These are phyloP conservation scores for Podospora pseudoanserina DNA, from an alignment of 495 filamentous ascomycete genomes.

Conservation along the genomic window DNA sequence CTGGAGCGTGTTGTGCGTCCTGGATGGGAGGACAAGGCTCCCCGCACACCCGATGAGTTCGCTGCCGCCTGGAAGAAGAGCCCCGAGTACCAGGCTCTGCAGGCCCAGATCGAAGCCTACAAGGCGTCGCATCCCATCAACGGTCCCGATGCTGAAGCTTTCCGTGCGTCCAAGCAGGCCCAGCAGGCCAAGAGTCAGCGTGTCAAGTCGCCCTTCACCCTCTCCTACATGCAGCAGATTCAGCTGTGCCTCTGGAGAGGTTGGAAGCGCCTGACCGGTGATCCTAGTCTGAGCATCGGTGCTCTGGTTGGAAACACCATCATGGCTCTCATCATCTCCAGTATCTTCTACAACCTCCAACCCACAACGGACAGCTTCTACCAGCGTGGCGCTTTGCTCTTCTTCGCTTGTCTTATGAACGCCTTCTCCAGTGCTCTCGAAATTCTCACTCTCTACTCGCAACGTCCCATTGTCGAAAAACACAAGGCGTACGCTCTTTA, in stretches of 20 bases:
- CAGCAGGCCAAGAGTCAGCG: slow-evolving; percentile 64
- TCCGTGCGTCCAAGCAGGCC: slow-evolving; percentile 61
- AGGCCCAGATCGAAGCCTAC: slow-evolving; percentile 68
- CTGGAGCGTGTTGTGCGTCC: slow-evolving; percentile 59
- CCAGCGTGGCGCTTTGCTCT: slow-evolving; percentile 74
- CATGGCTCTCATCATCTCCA: slow-evolving; percentile 75
- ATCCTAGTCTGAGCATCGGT: slow-evolving; percentile 67
- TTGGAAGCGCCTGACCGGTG: slow-evolving; percentile 64
- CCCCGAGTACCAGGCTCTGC: slow-evolving; percentile 59
- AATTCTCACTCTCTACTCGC: slow-evolving; percentile 78
- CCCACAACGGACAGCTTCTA: slow-evolving; percentile 67
- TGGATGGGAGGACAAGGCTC: slow-evolving; percentile 63
- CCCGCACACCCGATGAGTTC: slow-evolving; percentile 75
- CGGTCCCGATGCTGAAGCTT: slow-evolving; percentile 61
- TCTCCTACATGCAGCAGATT: slow-evolving; percentile 69
- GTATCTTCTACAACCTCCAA: slow-evolving; percentile 74
- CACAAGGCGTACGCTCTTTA: slow-evolving; percentile 88
- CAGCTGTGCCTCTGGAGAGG: slow-evolving; percentile 71
- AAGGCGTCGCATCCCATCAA: slow-evolving; percentile 59
- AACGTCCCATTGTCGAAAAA: slow-evolving; percentile 91
- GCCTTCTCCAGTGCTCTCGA: slow-evolving; percentile 77
- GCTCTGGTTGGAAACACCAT: slow-evolving; percentile 67
- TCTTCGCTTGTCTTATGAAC: slow-evolving; percentile 85
- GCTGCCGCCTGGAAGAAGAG: slow-evolving; percentile 71
- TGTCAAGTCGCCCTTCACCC: slow-evolving; percentile 67